phyloP scores from a whole-genome alignment of 176 grass and related monocot genomes.

The Juncus inflexus region DNA sequence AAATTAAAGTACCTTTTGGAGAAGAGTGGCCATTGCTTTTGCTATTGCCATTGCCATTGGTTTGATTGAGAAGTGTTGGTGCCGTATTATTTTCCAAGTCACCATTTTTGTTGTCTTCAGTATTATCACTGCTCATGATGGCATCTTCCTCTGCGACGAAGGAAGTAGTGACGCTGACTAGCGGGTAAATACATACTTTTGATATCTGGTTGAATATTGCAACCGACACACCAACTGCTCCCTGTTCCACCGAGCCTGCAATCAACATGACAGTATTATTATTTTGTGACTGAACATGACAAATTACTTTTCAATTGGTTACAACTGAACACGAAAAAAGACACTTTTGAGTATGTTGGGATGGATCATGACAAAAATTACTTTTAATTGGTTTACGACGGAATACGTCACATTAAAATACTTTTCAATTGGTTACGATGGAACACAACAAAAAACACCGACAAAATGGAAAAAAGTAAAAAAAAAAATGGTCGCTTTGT shows the following conservation, averaged over 20 bases:
- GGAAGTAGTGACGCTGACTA: conserved; percentile 92
- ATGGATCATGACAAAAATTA: not conserved
- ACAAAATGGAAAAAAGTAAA: conserved; percentile 7
- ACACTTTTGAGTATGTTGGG: not conserved
- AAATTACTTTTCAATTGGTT: not conserved
- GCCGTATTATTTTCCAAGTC: conserved; percentile 60
- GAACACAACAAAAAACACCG: conserved; percentile 17
- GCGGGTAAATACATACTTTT: conserved; percentile 93
- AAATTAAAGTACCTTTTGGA: conserved; percentile 33
- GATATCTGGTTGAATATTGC: conserved; percentile 97
- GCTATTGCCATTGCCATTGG: conserved; percentile 2
- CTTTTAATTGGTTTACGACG: not conserved
- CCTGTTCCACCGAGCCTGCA: conserved; percentile 75
- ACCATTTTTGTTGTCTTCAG: conserved; percentile 38
- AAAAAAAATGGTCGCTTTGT: not conserved
- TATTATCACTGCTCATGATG: conserved; percentile 48
- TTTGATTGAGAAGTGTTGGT: conserved; percentile 23
- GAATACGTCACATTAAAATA: conserved; percentile 6
- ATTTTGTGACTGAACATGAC: not conserved
- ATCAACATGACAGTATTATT: not conserved
- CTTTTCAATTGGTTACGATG: not conserved
- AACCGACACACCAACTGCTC: conserved; percentile 88
- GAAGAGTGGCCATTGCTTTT: conserved; percentile 11
- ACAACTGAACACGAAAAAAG: too few relatives aligned
- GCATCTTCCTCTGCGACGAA: conserved; percentile 98